Conservation (phyloP, 176 grass and related monocot species). For the Musa acuminata region DNA sequence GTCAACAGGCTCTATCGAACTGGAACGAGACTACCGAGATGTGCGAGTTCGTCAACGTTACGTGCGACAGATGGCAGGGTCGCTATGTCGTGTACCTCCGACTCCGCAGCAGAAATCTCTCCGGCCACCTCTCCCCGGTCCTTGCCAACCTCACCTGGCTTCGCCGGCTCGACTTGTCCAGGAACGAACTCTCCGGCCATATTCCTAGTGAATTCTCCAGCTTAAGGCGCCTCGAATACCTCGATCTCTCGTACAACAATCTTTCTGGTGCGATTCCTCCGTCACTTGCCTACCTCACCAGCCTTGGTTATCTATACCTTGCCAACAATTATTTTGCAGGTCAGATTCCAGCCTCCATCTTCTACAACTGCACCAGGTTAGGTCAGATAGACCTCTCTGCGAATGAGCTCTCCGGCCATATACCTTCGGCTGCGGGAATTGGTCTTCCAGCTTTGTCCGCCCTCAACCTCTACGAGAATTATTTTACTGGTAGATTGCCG, state of each 20-base stretch:
- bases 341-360: constrained; percentile 38
- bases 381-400: constrained; percentile 23
- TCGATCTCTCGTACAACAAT: constrained; percentile 31
- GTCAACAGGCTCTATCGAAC: constrained; percentile 28
- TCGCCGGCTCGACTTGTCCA: constrained; percentile 31
- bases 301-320: constrained; percentile 30
- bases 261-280: constrained; percentile 35
- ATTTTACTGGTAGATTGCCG: constrained; percentile 39
- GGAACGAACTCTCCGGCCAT: constrained; percentile 33
- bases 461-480: constrained; percentile 55
- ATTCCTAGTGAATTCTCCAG: constrained; percentile 60
- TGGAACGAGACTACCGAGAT: constrained; percentile 66
- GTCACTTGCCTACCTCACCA: constrained; percentile 28
- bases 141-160: constrained; percentile 43
- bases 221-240: background rate
- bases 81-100: constrained; percentile 32
- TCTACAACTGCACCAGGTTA: constrained; percentile 36
- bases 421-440: constrained; percentile 22
- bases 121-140: constrained; percentile 17
- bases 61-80: constrained; percentile 30
- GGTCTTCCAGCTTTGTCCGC: background rate
- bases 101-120: constrained; percentile 20
- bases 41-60: constrained; percentile 43
- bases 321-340: constrained; percentile 35
- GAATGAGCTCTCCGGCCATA: constrained; percentile 39